A percentile compares a stretch with the other conserved stretches of the same genome.
phyloP scores from a whole-genome alignment of 805 yeast species.

The Lachancea sp. region DNA sequence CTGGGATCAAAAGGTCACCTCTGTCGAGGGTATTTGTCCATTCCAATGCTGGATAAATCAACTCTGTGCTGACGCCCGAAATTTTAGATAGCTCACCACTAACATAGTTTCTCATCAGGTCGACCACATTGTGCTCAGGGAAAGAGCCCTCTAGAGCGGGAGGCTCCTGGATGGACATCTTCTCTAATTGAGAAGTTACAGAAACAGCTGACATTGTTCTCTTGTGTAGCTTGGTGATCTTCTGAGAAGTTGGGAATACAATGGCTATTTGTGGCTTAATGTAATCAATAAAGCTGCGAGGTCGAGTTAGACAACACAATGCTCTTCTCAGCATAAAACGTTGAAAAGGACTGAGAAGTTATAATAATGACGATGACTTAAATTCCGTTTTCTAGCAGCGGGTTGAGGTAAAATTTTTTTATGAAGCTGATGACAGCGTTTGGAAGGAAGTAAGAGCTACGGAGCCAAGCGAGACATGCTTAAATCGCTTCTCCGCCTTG shows the following conservation, averaged over 20 bases:
- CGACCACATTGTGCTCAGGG: conserved; percentile 77
- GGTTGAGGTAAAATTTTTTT: conserved; percentile 1
- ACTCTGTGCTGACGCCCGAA: conserved; percentile 59
- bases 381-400: not conserved
- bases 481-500: too few species aligned
- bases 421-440: too few species aligned
- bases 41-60: conserved; percentile 82
- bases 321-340: conserved; percentile 10
- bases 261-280: not conserved
- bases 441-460: too few species aligned
- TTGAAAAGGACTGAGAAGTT: not conserved
- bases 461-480: too few species aligned
- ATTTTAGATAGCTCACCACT: conserved; percentile 67
- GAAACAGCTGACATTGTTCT: conserved; percentile 4
- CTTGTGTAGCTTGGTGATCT: not conserved
- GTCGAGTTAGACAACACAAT: not conserved
- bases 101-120: conserved; percentile 84
- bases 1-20: conserved; percentile 88
- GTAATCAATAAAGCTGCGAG: not conserved
- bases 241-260: too few species aligned
- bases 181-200: conserved; percentile 30
- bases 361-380: not conserved
- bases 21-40: conserved; percentile 79
- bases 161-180: conserved; percentile 39
- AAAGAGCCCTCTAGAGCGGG: conserved; percentile 48